phyloP scores from a whole-genome alignment of 495 filamentous ascomycete genomes.

The Neurospora sp. region DNA sequence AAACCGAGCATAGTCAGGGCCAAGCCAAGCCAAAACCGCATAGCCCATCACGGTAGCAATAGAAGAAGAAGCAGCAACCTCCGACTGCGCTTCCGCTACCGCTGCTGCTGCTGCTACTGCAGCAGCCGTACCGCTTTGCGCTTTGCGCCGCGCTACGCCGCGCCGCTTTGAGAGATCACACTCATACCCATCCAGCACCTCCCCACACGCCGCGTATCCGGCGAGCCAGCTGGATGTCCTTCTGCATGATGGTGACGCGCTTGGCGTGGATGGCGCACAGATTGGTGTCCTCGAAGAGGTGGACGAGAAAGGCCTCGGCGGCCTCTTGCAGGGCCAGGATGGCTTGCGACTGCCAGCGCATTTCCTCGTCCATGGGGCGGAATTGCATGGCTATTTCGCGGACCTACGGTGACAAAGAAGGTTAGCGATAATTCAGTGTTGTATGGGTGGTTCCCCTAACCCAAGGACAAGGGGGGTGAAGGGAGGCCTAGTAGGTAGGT shows the following conservation, averaged over 20 bases:
- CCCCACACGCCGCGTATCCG: constrained; percentile 62
- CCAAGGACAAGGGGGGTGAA: too few species aligned
- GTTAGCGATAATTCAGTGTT: background rate
- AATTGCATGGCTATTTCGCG: constrained; percentile 65
- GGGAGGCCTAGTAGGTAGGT: too few species aligned
- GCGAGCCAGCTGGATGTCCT: constrained; percentile 84
- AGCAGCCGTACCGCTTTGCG: background rate
- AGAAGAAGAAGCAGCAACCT: background rate
- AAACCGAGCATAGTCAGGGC: background rate
- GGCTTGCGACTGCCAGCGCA: constrained; percentile 89
- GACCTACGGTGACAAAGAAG: constrained; percentile 39
- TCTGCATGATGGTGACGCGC: constrained; percentile 95
- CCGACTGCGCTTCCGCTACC: background rate
- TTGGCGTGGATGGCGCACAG: constrained; percentile 93
- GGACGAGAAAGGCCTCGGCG: constrained; percentile 83
- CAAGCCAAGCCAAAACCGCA: background rate
- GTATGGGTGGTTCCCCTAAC: background rate
- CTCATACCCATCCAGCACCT: constrained; percentile 27
- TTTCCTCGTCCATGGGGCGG: constrained; percentile 42
- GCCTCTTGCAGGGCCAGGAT: constrained; percentile 87
- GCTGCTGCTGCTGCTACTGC: background rate
- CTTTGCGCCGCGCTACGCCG: background rate
- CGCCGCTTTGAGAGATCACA: background rate
- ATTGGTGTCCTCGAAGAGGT: constrained; percentile 92
- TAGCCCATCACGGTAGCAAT: background rate